These are phyloP conservation scores for Plectranthus barbatus DNA, from an alignment of 257 asterid species.

Conservation along the genomic window DNA sequence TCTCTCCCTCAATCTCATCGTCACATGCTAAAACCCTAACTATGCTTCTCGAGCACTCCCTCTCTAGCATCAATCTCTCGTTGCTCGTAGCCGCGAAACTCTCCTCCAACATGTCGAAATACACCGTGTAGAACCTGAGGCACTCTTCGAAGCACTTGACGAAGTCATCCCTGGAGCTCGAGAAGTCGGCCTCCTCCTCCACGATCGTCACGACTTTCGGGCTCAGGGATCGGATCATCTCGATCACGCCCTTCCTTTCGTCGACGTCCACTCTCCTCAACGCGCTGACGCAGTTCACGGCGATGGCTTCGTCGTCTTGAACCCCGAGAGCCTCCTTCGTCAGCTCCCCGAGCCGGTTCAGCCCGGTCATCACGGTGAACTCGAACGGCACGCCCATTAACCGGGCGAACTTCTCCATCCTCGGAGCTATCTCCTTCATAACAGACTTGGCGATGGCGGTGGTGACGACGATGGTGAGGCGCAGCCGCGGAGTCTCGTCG, in stretches of 20 bases:
- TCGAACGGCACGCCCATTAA: slow-evolving; percentile 97
- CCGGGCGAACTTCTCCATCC: slow-evolving; percentile 85
- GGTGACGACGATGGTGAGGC: slow-evolving; percentile 54
- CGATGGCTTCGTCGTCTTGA: slow-evolving; percentile 59
- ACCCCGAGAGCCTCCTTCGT: slow-evolving; percentile 43
- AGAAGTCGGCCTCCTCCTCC: slow-evolving; percentile 79
- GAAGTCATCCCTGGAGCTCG: slow-evolving; percentile 32
- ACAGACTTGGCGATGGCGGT: slow-evolving; percentile 31
- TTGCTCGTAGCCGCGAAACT: slow-evolving; percentile 63
- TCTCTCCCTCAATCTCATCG: slow-evolving; percentile 26
- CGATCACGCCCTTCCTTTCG: slow-evolving; percentile 28
- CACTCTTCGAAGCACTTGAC: slow-evolving; percentile 68
- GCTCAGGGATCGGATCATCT: slow-evolving; percentile 29
- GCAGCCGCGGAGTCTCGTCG: slow-evolving; percentile 71
- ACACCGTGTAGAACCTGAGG: slow-evolving; percentile 57
- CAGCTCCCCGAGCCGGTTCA: slow-evolving; percentile 35
- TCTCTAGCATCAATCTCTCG: slow-evolving; percentile 68
- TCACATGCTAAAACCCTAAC: slow-evolving; percentile 76
- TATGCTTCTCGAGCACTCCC: slow-evolving; percentile 66
- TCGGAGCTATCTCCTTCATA: slow-evolving; percentile 66
- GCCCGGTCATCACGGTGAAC: slow-evolving; percentile 38
- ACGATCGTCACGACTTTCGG: slow-evolving; percentile 68
- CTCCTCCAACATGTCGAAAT: slow-evolving; percentile 75
- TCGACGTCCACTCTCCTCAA: slow-evolving; percentile 26
- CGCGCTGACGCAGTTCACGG: slow-evolving; percentile 61